Conservation (phyloP, 345 rosid genomes). For the Populus simonii region DNA sequence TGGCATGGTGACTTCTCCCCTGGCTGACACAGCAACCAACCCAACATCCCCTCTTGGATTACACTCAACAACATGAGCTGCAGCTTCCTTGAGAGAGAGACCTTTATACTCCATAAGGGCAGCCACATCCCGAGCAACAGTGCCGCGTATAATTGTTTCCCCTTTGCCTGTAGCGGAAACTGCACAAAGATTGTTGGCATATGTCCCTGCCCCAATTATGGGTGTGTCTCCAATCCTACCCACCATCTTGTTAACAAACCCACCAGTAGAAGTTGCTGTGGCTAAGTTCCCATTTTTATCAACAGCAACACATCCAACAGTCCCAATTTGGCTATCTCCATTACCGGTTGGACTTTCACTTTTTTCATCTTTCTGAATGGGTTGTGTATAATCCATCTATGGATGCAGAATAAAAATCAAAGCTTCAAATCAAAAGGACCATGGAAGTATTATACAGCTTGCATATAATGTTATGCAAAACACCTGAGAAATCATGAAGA, state of each 20-base stretch:
- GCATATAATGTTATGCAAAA: background rate
- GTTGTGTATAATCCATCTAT: conserved; percentile 77
- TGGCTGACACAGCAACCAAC: conserved; percentile 79
- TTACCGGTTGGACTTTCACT: conserved; percentile 15
- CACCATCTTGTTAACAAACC: conserved; percentile 88
- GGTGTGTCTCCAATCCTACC: conserved; percentile 97
- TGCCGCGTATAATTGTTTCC: conserved; percentile 74
- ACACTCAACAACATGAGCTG: conserved; percentile 54
- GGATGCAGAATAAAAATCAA: background rate
- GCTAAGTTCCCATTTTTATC: conserved; percentile 78
- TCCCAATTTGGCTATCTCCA: conserved; percentile 69
- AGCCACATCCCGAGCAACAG: conserved; percentile 88
- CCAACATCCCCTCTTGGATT: conserved; percentile 68
- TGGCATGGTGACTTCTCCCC: conserved; percentile 85
- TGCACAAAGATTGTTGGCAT: conserved; percentile 82
- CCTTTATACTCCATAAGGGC: conserved; percentile 94
- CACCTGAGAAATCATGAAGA: background rate
- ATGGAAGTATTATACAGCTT: background rate
- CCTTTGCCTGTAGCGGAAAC: conserved; percentile 93
- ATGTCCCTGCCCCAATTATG: conserved; percentile 84
- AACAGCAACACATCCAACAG: conserved; percentile 96
- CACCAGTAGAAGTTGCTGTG: conserved; percentile 90
- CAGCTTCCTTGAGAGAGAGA: conserved; percentile 72
- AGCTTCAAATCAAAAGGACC: background rate
- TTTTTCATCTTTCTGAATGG: conserved; percentile 30